These are phyloP conservation scores for Pseudoscleropodium purum DNA, from an alignment of 225 moss, liverwort and hornwort genomes.

Conservation along the genomic window DNA sequence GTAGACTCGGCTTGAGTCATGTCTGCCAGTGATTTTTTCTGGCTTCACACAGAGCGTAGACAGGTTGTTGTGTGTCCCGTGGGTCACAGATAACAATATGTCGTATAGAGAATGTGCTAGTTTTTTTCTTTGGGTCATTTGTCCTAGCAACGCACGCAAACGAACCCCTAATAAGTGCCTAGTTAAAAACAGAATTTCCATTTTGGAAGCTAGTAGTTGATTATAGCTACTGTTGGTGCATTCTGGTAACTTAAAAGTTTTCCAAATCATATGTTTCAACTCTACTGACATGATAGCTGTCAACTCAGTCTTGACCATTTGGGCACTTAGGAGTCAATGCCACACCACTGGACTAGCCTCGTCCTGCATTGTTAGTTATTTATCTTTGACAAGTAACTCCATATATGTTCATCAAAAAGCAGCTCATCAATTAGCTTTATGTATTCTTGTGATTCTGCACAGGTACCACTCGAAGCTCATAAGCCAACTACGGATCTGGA, in stretches of 20 bases:
- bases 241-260: not conserved
- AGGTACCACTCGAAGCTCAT: constrained; percentile 43
- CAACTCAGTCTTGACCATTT: not conserved
- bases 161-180: not conserved
- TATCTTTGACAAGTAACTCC: not conserved
- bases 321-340: not conserved
- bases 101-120: not conserved
- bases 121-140: not conserved
- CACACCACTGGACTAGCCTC: not conserved
- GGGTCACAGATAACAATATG: not conserved
- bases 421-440: not conserved
- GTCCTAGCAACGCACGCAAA: not conserved
- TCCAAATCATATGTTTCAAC: not conserved
- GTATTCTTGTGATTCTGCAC: not conserved
- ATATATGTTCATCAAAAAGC: not conserved
- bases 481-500: constrained; percentile 51
- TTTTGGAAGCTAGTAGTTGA: not conserved
- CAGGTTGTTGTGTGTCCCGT: not conserved
- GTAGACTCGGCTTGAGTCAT: not conserved
- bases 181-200: not conserved
- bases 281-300: not conserved
- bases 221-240: not conserved
- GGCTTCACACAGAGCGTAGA: not conserved
- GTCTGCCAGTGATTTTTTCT: not conserved
- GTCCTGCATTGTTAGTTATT: not conserved